Base-by-base conservation (phyloP, 1,284 basidiomycete species). In the Takashimella koratensis region DNA sequence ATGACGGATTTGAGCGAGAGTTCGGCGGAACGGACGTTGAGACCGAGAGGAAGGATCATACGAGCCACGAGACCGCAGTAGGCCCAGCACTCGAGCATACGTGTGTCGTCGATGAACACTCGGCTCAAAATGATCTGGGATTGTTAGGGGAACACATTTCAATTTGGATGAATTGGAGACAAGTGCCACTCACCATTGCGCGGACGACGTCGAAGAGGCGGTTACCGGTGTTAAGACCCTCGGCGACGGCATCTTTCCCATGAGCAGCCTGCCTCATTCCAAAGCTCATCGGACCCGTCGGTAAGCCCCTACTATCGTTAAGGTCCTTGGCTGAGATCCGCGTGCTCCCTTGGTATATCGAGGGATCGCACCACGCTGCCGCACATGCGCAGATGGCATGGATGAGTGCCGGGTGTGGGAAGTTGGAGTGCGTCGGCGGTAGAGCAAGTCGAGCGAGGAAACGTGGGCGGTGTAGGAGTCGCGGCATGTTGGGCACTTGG, bases 311-410 rank as follows among this genome's bases (percentile, higher is more conserved):
- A 36, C 30, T 36, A 36, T 36, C 30, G 30, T 36, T 8, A 16
- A 36, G 30, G 30, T 16, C 30, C 16, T 36, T 36, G 10, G 30
- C 30, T 8, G 8, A 16, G 30, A 36, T 36, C 23, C 50, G 45
- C 12, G 49, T 45, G 10, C 57, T 64, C 25, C 56, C 51, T 26
- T 59, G 58, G 43, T 68, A 70, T 3, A 70, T 45, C 4, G 42
- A 47, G 3, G 67, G 66, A 5, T 49, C 39, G 45, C 67, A 66
- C 71, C 71, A 73, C 4, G 62, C 53, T 4, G 75, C 66, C 1
- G 75, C 66, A 20, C 74, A 58, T 20, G 77, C 71, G 58, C 76
- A 76, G 21, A 80, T 73, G 39, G 75, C 68, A 57, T 79, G 78
- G 2, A 80, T 63, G 10, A 80, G 61, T 1, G 74, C 61, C 1